Evolutionary conservation across 129 eudicot genomes (phyloP).

Genomic region (Tanacetum coccineum): DNA sequence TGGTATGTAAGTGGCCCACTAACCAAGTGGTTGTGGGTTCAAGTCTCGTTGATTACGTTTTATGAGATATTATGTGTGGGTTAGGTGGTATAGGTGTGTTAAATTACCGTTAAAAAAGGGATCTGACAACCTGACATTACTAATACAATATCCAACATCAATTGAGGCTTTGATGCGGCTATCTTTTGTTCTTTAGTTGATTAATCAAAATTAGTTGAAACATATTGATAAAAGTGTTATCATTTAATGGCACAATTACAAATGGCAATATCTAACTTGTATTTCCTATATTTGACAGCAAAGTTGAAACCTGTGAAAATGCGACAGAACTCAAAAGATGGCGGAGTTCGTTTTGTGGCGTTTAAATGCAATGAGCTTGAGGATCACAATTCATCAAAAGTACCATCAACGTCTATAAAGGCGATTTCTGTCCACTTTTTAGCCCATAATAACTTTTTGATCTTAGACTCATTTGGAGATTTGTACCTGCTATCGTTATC

Average conservation of each 20-base stretch:
- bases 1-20: too few species aligned
- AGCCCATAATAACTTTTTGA: conserved; percentile 56
- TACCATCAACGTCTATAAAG: conserved; percentile 40
- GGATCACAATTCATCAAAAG: conserved; percentile 25
- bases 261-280: not conserved
- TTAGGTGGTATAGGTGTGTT: too few species aligned
- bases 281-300: conserved; percentile 43
- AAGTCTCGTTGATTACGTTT: too few species aligned
- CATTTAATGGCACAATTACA: not conserved
- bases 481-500: conserved; percentile 53
- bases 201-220: not conserved
- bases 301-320: conserved; percentile 60
- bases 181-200: not conserved
- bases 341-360: conserved; percentile 54
- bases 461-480: conserved; percentile 66
- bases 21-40: too few species aligned
- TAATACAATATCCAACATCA: too few species aligned
- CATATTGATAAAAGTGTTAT: not conserved
- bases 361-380: conserved; percentile 45
- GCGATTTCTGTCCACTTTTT: conserved; percentile 67
- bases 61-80: too few species aligned
- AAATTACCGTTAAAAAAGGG: too few species aligned
- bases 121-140: too few species aligned
- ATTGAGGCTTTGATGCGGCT: too few species aligned
- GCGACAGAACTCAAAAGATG: conserved; percentile 65